These are phyloP conservation scores for Mucuna pruriens DNA, from an alignment of 306 rosid genomes.

Conservation along the genomic window DNA sequence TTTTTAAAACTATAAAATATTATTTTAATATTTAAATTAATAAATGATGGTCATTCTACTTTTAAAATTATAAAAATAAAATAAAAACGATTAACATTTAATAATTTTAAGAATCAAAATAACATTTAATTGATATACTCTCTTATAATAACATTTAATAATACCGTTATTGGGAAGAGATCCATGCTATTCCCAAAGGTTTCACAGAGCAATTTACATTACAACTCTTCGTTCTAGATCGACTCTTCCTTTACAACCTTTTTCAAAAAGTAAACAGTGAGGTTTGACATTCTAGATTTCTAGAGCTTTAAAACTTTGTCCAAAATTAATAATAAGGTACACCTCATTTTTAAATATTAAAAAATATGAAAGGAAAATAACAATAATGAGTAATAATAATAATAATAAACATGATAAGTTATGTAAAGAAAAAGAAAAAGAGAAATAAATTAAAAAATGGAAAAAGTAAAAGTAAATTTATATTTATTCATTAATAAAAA, in stretches of 20 bases:
- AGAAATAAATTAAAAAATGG: background rate
- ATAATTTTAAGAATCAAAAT: background rate
- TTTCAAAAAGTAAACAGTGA: slow-evolving; percentile 22
- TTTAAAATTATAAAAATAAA: background rate
- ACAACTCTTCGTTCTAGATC: too few species aligned
- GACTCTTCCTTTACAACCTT: too few species aligned
- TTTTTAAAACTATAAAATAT: background rate
- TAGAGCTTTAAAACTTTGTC: background rate
- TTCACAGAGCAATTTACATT: background rate
- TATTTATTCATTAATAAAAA: background rate
- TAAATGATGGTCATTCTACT: too few species aligned
- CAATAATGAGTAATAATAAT: too few species aligned
- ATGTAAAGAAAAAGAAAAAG: too few species aligned
- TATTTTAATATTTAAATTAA: background rate
- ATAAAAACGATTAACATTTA: background rate
- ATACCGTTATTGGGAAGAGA: background rate
- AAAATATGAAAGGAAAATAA: too few species aligned
- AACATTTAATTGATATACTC: background rate
- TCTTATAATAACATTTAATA: background rate
- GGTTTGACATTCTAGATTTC: background rate
- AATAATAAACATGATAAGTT: too few species aligned
- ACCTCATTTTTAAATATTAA: too few species aligned
- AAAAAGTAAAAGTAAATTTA: background rate
- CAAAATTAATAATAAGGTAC: too few species aligned
- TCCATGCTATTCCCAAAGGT: background rate